Evolutionary conservation across 805 yeast genomes (phyloP), one percentile per base, ranked within the genome.

Genomic region (Alloascoidea hylecoeti): DNA sequence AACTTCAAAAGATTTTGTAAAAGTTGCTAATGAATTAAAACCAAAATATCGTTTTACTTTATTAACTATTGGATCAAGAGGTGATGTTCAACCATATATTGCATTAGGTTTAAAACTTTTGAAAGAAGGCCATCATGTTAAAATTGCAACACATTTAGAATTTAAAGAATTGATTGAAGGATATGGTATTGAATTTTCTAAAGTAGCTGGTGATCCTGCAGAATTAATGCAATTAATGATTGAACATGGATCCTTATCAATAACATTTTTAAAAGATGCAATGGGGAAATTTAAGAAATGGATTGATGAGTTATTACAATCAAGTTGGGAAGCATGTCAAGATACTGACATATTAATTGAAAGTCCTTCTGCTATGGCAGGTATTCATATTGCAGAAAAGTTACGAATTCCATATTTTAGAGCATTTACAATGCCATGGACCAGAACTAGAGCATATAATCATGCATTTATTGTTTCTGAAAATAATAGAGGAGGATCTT

Each of bases 341-440:
- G 76, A 64, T 3, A 64, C 83, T 2, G 96, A 89, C 50, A 69
- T 89, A 15, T 62, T 89, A 42, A 83, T 89, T 41, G 97, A 89
- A 53, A 81, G 95, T n/a, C 97, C 97, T 0, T 80, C 94, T 1
- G 89, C 96, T 0, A 86, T 89, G 88, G 88, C 81, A 13, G 97
- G 97, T 5, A 72, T 88, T 35, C 97, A 89, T 49, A 82, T 89
- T 41, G 96, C 97, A 2, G 97, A 89, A 54, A 94, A 94, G 1
- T 57, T 89, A 41, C 72, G 75, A 15, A 80, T 89, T 40, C 95
- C 97, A 0, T 89, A 89, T 53, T 81, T 83, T 62, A 66, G 96
- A 49, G 96, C 96, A 0, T 89, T 89, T 53, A 89, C 97, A 0
- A 89, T 89, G 97, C 97, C 97, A 0, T 89, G 97, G 97, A 84